Evolutionary conservation across 2,329 filamentous ascomycete species (phyloP).

Genomic region (Zymoseptoria ardabiliae): DNA sequence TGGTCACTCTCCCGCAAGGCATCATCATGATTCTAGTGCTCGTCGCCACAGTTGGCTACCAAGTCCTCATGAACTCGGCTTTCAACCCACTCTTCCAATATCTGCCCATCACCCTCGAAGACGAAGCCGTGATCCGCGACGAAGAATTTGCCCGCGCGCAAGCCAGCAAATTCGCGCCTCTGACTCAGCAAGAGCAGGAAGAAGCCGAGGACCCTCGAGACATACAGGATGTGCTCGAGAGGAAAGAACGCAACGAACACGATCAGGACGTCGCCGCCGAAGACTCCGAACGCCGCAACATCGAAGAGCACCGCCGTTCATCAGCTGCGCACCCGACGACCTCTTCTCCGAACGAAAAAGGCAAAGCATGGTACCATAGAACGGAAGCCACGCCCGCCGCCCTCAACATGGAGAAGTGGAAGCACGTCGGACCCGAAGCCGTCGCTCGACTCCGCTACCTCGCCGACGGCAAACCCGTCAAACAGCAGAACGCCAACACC

Average conservation of each 20-base stretch:
- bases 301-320: slow-evolving; percentile 32
- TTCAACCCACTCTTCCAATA: slow-evolving; percentile 84
- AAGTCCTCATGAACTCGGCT: slow-evolving; percentile 70
- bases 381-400: slow-evolving; percentile 5
- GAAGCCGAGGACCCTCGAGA: slow-evolving; percentile 17
- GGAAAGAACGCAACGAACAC: slow-evolving; percentile 15
- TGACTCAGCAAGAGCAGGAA: slow-evolving; percentile 19
- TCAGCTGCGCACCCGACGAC: not conserved
- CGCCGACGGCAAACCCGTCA: slow-evolving; percentile 14
- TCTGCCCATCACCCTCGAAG: slow-evolving; percentile 88
- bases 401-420: slow-evolving; percentile 13
- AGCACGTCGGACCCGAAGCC: slow-evolving; percentile 15
- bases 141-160: slow-evolving; percentile 74
- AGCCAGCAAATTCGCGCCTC: slow-evolving; percentile 25
- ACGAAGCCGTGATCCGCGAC: slow-evolving; percentile 86
- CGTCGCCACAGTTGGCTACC: slow-evolving; percentile 66
- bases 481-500: not conserved
- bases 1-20: slow-evolving; percentile 65
- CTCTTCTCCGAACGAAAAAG: slow-evolving; percentile 1
- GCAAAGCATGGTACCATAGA: slow-evolving; percentile 8
- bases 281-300: slow-evolving; percentile 12
- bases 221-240: slow-evolving; percentile 21
- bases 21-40: slow-evolving; percentile 75
- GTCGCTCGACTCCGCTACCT: slow-evolving; percentile 18
- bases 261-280: slow-evolving; percentile 28